Evolutionary conservation across 768 basidiomycete genomes (phyloP).

Genomic region (Xerocomellus amylosporus): DNA sequence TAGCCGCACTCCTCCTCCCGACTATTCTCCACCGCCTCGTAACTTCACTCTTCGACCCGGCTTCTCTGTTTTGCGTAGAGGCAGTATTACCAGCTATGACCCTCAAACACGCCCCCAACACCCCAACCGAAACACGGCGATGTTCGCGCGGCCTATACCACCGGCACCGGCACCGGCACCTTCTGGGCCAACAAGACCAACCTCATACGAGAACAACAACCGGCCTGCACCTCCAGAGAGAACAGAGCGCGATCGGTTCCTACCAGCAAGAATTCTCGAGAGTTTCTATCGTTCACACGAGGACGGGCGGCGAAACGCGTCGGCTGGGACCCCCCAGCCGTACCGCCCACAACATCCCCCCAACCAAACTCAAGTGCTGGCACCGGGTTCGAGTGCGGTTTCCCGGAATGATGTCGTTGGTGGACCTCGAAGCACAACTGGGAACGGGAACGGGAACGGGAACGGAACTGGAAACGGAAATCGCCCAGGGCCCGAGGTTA

Average conservation of each 20-base stretch:
- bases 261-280: constrained; percentile 22
- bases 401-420: constrained; percentile 2
- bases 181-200: constrained; percentile 9
- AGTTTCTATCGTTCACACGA: constrained; percentile 23
- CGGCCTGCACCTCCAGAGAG: constrained; percentile 14
- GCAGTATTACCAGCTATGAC: constrained; percentile 1
- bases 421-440: constrained; percentile 3
- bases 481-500: constrained; percentile 7
- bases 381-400: not conserved
- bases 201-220: constrained; percentile 14
- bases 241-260: constrained; percentile 25
- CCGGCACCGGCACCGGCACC: not conserved
- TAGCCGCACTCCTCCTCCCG: constrained; percentile 27
- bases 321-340: constrained; percentile 6
- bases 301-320: constrained; percentile 21
- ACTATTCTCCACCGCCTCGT: constrained; percentile 19
- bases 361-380: constrained; percentile 1
- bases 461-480: not conserved
- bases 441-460: constrained; percentile 1
- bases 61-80: constrained; percentile 17
- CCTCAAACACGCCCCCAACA: constrained; percentile 8
- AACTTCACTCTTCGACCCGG: constrained; percentile 15
- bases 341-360: constrained; percentile 7
- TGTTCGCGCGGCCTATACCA: constrained; percentile 10
- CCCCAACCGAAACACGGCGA: constrained; percentile 9